These are phyloP conservation scores for Dacryopinax primogenitus DNA, from an alignment of 768 basidiomycete genomes.

Conservation along the genomic window DNA sequence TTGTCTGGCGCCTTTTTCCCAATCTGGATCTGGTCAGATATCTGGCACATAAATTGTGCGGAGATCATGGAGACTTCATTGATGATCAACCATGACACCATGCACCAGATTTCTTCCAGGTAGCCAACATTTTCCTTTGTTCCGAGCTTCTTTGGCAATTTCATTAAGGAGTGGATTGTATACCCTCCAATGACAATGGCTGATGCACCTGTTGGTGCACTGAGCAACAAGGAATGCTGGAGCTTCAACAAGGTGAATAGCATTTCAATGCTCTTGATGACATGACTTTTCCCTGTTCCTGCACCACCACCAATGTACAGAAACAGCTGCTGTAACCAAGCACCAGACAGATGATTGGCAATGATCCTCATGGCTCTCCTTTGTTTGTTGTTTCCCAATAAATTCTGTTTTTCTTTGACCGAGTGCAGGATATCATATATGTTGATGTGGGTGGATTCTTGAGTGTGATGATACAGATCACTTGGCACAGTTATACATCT, in stretches of 20 bases:
- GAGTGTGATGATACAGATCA: no score
- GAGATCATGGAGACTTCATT: not conserved
- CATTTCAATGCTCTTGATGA: not conserved
- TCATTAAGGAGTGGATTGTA: not conserved
- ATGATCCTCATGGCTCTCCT: not conserved
- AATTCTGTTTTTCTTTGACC: not conserved
- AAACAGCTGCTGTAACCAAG: not conserved
- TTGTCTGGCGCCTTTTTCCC: not conserved
- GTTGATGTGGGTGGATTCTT: no score
- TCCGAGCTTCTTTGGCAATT: not conserved
- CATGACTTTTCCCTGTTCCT: not conserved
- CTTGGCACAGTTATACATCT: no score
- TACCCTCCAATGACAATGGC: not conserved
- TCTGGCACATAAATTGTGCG: not conserved
- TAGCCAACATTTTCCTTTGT: not conserved
- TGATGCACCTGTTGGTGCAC: not conserved
- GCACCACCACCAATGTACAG: not conserved
- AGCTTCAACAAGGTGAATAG: not conserved
- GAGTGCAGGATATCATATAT: no score
- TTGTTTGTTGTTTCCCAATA: not conserved
- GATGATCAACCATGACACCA: not conserved
- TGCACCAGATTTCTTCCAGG: not conserved
- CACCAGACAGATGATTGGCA: not conserved
- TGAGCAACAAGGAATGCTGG: not conserved
- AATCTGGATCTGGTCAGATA: not conserved